These are phyloP conservation scores for Viola odorata DNA, from an alignment of 345 rosid species.

Conservation along the genomic window DNA sequence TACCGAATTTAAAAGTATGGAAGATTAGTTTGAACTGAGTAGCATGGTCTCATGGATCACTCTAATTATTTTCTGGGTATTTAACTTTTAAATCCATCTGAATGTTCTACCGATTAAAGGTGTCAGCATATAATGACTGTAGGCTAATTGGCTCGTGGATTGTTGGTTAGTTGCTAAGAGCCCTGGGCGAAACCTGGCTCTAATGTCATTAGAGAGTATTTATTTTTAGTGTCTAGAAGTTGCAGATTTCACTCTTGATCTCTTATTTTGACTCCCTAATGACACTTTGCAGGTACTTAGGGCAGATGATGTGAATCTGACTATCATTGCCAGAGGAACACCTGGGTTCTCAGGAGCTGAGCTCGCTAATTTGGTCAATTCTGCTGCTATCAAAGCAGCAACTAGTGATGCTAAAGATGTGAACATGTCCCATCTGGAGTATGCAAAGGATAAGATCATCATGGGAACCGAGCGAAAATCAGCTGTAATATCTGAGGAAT, in stretches of 20 bases:
- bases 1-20: no score
- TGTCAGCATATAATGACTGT: no score
- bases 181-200: neutral
- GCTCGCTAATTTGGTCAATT: conserved; percentile 77
- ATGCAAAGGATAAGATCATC: conserved; percentile 88
- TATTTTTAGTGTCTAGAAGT: no score
- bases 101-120: no score
- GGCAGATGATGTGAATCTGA: conserved; percentile 87
- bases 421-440: conserved; percentile 82
- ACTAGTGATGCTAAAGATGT: conserved; percentile 92
- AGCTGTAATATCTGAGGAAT: conserved; percentile 79
- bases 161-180: no score
- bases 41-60: no score
- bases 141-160: no score
- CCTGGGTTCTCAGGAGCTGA: conserved; percentile 99
- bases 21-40: no score
- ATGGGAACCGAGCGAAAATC: conserved; percentile 99
- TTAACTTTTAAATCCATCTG: no score
- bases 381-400: conserved; percentile 94
- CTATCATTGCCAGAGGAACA: conserved; percentile 92
- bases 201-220: no score
- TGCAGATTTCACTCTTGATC: no score
- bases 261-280: neutral
- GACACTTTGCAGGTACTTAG: conserved; percentile 56
- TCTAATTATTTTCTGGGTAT: no score